Percentiles rank a stretch among this genome's conserved stretches.
phyloP scores from a whole-genome alignment of 192 early-diverging fungal species.

The Podila clonocystis region DNA sequence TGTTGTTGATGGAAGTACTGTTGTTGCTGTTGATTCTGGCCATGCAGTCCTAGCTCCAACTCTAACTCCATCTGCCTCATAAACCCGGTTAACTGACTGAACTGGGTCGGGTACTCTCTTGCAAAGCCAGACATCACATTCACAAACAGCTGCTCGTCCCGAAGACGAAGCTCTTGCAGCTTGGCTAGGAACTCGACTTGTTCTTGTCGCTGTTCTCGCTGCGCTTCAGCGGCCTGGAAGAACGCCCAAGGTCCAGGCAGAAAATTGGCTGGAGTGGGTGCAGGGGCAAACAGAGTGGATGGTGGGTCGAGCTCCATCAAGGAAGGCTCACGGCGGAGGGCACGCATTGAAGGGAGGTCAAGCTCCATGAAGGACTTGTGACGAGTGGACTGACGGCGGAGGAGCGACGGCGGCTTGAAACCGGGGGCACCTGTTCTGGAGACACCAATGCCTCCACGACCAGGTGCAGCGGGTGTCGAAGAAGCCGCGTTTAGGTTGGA shows the following conservation, averaged over 20 bases:
- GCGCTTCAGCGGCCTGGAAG: constrained; percentile 42
- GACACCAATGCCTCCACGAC: background rate
- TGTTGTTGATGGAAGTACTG: constrained; percentile 3
- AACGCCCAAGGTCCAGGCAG: constrained; percentile 46
- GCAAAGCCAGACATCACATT: constrained; percentile 37
- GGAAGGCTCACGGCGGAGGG: constrained; percentile 34
- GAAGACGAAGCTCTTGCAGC: constrained; percentile 32
- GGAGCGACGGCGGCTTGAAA: constrained; percentile 16
- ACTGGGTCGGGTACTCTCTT: constrained; percentile 43
- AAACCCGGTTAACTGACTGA: constrained; percentile 34
- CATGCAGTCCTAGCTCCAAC: constrained; percentile 11
- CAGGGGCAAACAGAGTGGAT: constrained; percentile 22
- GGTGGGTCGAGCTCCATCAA: constrained; percentile 51
- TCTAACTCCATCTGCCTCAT: constrained; percentile 47
- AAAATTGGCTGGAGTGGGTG: constrained; percentile 26
- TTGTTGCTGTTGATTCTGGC: background rate
- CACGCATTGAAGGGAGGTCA: constrained; percentile 35
- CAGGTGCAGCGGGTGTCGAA: background rate
- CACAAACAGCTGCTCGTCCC: constrained; percentile 37
- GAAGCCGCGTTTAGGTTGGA: background rate
- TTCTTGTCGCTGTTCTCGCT: constrained; percentile 27
- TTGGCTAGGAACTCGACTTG: constrained; percentile 45
- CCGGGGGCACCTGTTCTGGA: background rate
- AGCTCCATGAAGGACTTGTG: constrained; percentile 46
- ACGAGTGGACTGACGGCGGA: constrained; percentile 33